A percentile compares a stretch with the other conserved stretches of the same genome.
Conservation (phyloP, 805 yeast genomes). For the Wickerhamiella australiensis region DNA sequence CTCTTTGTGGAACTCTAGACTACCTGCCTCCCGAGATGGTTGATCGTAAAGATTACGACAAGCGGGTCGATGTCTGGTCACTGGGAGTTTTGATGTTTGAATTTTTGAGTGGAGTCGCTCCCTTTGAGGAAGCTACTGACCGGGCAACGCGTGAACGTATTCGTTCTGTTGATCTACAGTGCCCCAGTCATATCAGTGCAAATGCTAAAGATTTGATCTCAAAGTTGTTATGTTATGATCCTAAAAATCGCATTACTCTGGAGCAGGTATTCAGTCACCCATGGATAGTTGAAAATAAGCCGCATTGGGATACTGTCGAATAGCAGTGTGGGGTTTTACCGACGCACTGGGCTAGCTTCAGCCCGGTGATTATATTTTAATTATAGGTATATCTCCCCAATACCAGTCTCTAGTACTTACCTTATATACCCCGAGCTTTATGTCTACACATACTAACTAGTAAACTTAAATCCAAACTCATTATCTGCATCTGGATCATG, state of each 20-base stretch:
- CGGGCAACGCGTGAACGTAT: slow-evolving; percentile 66
- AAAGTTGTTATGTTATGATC: slow-evolving; percentile 52
- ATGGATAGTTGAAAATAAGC: slow-evolving; percentile 62
- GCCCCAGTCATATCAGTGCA: slow-evolving; percentile 56
- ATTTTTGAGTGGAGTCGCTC: slow-evolving; percentile 77
- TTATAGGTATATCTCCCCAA: neutral
- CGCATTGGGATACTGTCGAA: slow-evolving; percentile 39
- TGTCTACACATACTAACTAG: slow-evolving; percentile 7
- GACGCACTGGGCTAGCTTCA: no score
- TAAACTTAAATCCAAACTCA: slow-evolving; percentile 22
- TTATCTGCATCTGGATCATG: neutral
- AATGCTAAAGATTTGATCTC: slow-evolving; percentile 70
- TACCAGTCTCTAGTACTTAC: slow-evolving; percentile 10
- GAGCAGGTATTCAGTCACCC: slow-evolving; percentile 60
- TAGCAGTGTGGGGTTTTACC: no score
- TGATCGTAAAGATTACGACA: slow-evolving; percentile 66
- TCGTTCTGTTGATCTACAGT: slow-evolving; percentile 57
- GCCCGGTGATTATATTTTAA: no score
- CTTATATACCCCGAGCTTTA: no score
- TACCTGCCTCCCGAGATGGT: slow-evolving; percentile 94
- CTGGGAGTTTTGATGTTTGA: slow-evolving; percentile 80
- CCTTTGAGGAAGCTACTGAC: slow-evolving; percentile 74
- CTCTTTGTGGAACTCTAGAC: slow-evolving; percentile 92
- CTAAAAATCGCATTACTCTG: slow-evolving; percentile 51
- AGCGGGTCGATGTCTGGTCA: slow-evolving; percentile 82